Evolutionary conservation across 768 basidiomycete species (phyloP).

Genomic region (Cyathus striatus): DNA sequence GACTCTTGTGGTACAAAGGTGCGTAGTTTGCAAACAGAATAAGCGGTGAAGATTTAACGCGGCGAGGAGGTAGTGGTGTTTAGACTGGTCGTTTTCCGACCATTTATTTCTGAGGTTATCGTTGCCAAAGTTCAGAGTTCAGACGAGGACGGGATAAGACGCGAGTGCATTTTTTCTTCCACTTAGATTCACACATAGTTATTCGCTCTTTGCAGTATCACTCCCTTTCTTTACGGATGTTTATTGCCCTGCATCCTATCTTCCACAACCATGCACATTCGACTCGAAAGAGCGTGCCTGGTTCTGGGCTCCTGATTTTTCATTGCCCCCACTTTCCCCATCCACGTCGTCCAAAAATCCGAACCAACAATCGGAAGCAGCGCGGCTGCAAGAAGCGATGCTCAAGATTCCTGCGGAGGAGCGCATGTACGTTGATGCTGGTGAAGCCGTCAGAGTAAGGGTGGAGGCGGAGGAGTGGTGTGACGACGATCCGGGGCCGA

Average conservation of each 20-base stretch:
- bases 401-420: slow-evolving; percentile 62
- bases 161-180: slow-evolving; percentile 40
- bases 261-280: slow-evolving; percentile 79
- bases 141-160: slow-evolving; percentile 77
- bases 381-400: slow-evolving; percentile 19
- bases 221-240: slow-evolving; percentile 95
- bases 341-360: background rate
- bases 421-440: slow-evolving; percentile 78
- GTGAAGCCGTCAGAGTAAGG: slow-evolving; percentile 71
- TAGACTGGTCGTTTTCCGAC: slow-evolving; percentile 85
- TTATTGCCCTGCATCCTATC: slow-evolving; percentile 71
- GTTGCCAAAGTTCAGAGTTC: slow-evolving; percentile 86
- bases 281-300: slow-evolving; percentile 80
- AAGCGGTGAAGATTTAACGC: slow-evolving; percentile 1
- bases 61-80: slow-evolving; percentile 61
- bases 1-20: slow-evolving; percentile 94
- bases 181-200: no score
- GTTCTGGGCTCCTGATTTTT: slow-evolving; percentile 72
- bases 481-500: slow-evolving; percentile 83
- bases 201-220: no score
- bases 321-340: background rate
- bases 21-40: slow-evolving; percentile 13
- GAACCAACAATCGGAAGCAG: background rate
- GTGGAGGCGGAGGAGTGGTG: slow-evolving; percentile 81
- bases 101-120: slow-evolving; percentile 86